These are phyloP conservation scores for Candida pseudocylindracea DNA, from an alignment of 1,139 yeast species.

Conservation along the genomic window DNA sequence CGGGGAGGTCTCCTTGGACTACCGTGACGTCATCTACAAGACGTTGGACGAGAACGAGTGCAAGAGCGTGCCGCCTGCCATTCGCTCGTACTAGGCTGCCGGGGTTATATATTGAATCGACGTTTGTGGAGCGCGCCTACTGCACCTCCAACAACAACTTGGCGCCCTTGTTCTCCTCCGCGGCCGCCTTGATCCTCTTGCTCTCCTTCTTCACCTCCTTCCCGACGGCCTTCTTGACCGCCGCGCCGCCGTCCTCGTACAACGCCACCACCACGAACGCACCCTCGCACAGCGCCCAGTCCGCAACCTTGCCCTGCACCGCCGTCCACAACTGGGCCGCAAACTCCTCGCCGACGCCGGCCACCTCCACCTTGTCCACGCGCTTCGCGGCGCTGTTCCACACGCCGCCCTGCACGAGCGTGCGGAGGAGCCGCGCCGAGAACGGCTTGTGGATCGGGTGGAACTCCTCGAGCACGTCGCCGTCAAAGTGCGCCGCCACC, in stretches of 20 bases:
- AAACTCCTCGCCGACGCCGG: slow-evolving; percentile 18
- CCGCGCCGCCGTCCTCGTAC: slow-evolving; percentile 21
- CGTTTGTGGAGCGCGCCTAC: too few species aligned
- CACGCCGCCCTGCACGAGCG: slow-evolving; percentile 53
- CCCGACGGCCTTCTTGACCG: slow-evolving; percentile 9
- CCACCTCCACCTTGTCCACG: slow-evolving; percentile 33
- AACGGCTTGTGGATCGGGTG: slow-evolving; percentile 56
- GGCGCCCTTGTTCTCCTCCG: slow-evolving; percentile 50
- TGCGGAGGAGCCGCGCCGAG: slow-evolving; percentile 54
- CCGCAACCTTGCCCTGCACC: slow-evolving; percentile 17
- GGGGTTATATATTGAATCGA: not conserved
- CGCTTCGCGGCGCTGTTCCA: slow-evolving; percentile 25
- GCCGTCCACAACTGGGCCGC: slow-evolving; percentile 32
- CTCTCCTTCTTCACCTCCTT: slow-evolving; percentile 28
- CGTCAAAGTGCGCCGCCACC: slow-evolving; percentile 35
- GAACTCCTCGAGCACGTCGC: slow-evolving; percentile 45
- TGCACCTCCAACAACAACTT: slow-evolving; percentile 31
- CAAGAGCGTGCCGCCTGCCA: slow-evolving; percentile 91
- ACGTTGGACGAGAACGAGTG: slow-evolving; percentile 87
- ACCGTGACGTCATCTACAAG: slow-evolving; percentile 67
- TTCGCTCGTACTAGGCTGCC: slow-evolving; percentile 58
- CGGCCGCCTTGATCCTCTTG: slow-evolving; percentile 24
- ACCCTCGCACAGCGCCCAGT: slow-evolving; percentile 62
- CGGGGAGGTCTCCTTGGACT: slow-evolving; percentile 50
- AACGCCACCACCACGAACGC: slow-evolving; percentile 65